These are phyloP conservation scores for Canariomyces notabilis DNA, from an alignment of 2,329 filamentous ascomycete species.

Conservation along the genomic window DNA sequence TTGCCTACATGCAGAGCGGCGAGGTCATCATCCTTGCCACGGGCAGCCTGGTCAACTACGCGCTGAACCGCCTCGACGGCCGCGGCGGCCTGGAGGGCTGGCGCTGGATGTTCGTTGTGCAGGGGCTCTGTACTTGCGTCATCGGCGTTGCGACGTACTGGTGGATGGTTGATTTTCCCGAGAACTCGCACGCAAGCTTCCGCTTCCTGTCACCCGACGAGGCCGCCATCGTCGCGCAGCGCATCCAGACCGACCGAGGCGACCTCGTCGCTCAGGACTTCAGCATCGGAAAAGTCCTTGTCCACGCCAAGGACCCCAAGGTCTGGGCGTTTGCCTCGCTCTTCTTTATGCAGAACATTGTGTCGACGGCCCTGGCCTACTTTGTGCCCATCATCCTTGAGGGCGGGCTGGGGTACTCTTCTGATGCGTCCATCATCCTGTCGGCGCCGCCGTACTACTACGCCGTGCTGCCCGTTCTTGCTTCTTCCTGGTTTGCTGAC, in stretches of 20 bases:
- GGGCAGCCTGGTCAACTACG: constrained; percentile 63
- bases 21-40: constrained; percentile 62
- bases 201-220: constrained; percentile 54
- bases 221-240: constrained; percentile 48
- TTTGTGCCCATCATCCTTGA: constrained; percentile 58
- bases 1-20: constrained; percentile 59
- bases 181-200: constrained; percentile 52
- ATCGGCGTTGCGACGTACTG: constrained; percentile 59
- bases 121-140: constrained; percentile 55
- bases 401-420: constrained; percentile 49
- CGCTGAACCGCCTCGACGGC: constrained; percentile 59
- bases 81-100: constrained; percentile 53
- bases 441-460: constrained; percentile 66
- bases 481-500: constrained; percentile 60
- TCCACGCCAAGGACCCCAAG: constrained; percentile 55
- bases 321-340: constrained; percentile 60
- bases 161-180: constrained; percentile 68
- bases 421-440: constrained; percentile 53
- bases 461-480: constrained; percentile 56
- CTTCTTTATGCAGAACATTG: constrained; percentile 63
- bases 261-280: constrained; percentile 56
- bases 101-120: constrained; percentile 66
- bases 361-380: constrained; percentile 60
- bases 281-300: constrained; percentile 48
- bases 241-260: constrained; percentile 57